Evolutionary conservation across 257 asterid genomes (phyloP), one percentile per base, ranked within the genome.

Genomic region (Primulina eburnea): DNA sequence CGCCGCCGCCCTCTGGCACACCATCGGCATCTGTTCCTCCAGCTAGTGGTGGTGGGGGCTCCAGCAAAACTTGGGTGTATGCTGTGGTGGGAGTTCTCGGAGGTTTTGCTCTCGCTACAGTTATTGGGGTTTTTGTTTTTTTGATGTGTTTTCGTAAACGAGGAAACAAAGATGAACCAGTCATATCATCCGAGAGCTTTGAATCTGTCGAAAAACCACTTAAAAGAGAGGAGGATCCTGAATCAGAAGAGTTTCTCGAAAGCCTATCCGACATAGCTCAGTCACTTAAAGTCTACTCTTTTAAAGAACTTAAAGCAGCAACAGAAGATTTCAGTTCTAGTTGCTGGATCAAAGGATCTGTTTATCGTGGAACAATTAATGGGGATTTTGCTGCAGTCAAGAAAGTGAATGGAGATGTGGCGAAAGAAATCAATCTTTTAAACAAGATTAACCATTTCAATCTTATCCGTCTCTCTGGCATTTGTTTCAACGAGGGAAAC

Each of bases 381-480:
- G 96, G 96, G 9, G 99, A 93, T 72, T 70, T 79, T 17, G 99
- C 99, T 1, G 99, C 99, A 0, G 81, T 94, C 75, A 91, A 94
- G 87, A 90, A 75, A 78, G 86, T 83, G 83, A 87, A 71, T n/a
- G 96, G 99, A 34, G 92, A 91, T 62, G 99, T 94, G 6, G 73
- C 95, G 0, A 82, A 86, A 53, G 96, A 94, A 71, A 90, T 94
- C 72, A 84, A 63, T 62, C 70, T 94, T 0, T 62, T 94, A 60
- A 83, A 82, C 91, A 90, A 85, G 86, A 85, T 94, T 72, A 91
- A 91, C 73, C 99, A 94, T 77, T 85, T 88, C 82, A 94, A 94
- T 73, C 90, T 94, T 1, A 82, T 91, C 64, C 80, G 97, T 14
- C 89, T 94, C 26, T 91, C 97, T 0, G 99, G 97, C 14, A 86